Percentiles rank a stretch among this genome's conserved stretches.
These are phyloP conservation scores for Breynia disticha DNA, from an alignment of 441 rosid species.

Conservation along the genomic window DNA sequence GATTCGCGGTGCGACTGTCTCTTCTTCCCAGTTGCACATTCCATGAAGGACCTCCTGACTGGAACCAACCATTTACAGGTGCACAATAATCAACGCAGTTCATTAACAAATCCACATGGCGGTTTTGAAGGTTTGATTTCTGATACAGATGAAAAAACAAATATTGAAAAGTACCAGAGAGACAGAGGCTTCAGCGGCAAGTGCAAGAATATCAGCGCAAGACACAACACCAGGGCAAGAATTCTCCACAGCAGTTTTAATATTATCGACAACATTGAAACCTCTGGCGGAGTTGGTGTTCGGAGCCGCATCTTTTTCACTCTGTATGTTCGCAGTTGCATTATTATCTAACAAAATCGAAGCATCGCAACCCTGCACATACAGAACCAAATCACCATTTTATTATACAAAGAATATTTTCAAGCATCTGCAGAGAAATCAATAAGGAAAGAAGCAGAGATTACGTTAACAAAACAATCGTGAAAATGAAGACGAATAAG, in stretches of 20 bases:
- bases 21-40: slow-evolving; percentile 48
- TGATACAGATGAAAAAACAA: too few relatives aligned
- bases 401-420: too few relatives aligned
- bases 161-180: slow-evolving; percentile 19
- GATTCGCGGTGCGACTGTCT: slow-evolving; percentile 37
- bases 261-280: slow-evolving; percentile 54
- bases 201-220: slow-evolving; percentile 63
- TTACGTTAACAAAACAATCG: slow-evolving; percentile 51
- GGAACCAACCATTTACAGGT: not conserved
- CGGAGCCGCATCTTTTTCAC: slow-evolving; percentile 42
- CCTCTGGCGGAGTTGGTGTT: slow-evolving; percentile 40
- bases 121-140: too few relatives aligned
- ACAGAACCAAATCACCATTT: not conserved
- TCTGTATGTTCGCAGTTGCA: slow-evolving; percentile 29
- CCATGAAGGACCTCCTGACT: slow-evolving; percentile 66
- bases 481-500: slow-evolving; percentile 54
- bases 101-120: too few relatives aligned
- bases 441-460: not conserved
- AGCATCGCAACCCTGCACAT: slow-evolving; percentile 58
- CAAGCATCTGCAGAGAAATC: not conserved
- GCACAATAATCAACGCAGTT: too few relatives aligned
- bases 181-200: slow-evolving; percentile 59
- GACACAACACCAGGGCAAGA: slow-evolving; percentile 67
- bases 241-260: slow-evolving; percentile 51
- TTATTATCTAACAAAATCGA: slow-evolving; percentile 46